Percentiles rank a stretch among this genome's conserved stretches.
These are phyloP conservation scores for Pleurotus tuoliensis DNA, from an alignment of 768 basidiomycete genomes.

Conservation along the genomic window DNA sequence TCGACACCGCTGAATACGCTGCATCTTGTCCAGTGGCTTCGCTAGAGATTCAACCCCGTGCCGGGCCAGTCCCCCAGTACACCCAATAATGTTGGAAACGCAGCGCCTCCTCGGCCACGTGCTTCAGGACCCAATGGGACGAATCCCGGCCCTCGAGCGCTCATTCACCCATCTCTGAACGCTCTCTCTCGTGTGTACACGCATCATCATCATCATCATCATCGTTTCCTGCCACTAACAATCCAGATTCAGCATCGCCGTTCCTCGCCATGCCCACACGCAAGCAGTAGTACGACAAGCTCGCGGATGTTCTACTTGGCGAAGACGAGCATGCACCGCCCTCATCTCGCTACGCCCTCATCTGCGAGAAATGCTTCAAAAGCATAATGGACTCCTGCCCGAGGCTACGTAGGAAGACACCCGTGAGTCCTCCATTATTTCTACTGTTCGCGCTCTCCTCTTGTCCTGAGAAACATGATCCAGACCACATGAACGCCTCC, in stretches of 20 bases:
- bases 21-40: conserved; percentile 19
- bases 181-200: neutral
- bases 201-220: too few species aligned
- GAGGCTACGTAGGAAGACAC: conserved; percentile 65
- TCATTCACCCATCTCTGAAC: conserved; percentile 10
- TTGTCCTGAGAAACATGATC: conserved; percentile 56
- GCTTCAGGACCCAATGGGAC: neutral
- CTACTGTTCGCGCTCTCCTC: neutral
- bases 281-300: conserved; percentile 82
- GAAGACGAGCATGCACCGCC: too few species aligned
- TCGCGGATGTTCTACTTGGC: conserved; percentile 87
- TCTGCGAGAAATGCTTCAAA: too few species aligned
- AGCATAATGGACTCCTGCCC: too few species aligned
- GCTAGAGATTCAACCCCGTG: conserved; percentile 30
- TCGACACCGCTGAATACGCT: conserved; percentile 29
- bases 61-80: neutral
- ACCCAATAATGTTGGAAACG: too few species aligned
- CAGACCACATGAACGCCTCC: conserved; percentile 78
- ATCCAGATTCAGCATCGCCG: neutral
- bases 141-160: conserved; percentile 26
- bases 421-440: conserved; percentile 47
- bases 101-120: conserved; percentile 13
- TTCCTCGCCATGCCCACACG: conserved; percentile 36
- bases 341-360: conserved; percentile 37
- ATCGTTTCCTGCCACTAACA: neutral